Percentiles rank a stretch among this genome's conserved stretches.
phyloP scores from a whole-genome alignment of 2,329 filamentous ascomycete species.

The Alternaria gaisen region DNA sequence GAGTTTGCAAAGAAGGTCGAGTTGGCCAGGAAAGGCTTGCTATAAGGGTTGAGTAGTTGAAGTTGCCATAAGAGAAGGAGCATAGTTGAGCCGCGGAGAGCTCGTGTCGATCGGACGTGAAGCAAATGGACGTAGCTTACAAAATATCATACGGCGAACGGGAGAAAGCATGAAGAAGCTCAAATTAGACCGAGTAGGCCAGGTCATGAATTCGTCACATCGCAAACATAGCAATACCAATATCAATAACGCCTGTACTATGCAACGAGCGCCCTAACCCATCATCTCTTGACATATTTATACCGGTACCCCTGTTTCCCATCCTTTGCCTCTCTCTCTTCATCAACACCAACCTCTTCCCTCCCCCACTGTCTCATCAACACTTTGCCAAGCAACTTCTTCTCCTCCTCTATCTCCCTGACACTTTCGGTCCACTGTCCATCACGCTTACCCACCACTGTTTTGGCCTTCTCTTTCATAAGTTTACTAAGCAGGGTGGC shows the following conservation, averaged over 20 bases:
- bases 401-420: slow-evolving; percentile 32
- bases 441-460: slow-evolving; percentile 42
- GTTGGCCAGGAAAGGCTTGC: slow-evolving; percentile 78
- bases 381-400: slow-evolving; percentile 42
- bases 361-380: slow-evolving; percentile 49
- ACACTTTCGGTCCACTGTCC: slow-evolving; percentile 46
- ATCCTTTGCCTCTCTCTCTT: slow-evolving; percentile 32
- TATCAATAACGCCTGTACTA: slow-evolving; percentile 3
- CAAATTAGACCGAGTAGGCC: background rate
- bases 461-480: slow-evolving; percentile 44
- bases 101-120: background rate
- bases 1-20: slow-evolving; percentile 80
- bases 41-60: slow-evolving; percentile 55
- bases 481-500: slow-evolving; percentile 38
- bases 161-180: background rate
- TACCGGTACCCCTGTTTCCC: slow-evolving; percentile 43
- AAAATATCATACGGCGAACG: background rate
- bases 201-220: background rate
- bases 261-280: background rate
- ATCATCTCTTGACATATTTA: slow-evolving; percentile 34
- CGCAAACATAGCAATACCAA: background rate
- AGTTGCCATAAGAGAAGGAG: background rate
- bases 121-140: background rate
- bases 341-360: slow-evolving; percentile 43
- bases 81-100: background rate